These are phyloP conservation scores for Cercospora berteroae DNA, from an alignment of 2,329 filamentous ascomycete genomes.

Conservation along the genomic window DNA sequence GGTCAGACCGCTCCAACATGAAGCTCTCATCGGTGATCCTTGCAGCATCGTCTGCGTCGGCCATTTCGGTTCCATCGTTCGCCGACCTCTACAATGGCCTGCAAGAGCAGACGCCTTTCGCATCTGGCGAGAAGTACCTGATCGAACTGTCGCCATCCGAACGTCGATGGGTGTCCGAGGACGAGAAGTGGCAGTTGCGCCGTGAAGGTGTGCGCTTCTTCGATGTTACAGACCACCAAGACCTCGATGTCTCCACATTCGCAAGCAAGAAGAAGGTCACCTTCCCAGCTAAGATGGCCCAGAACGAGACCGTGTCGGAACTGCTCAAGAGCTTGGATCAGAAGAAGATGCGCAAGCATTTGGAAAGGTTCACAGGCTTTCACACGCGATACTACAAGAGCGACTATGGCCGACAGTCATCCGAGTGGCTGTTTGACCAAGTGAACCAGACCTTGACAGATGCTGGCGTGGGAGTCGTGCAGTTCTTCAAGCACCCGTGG, in stretches of 20 bases:
- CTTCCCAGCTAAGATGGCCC: constrained; percentile 65
- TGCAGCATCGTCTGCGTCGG: constrained; percentile 26
- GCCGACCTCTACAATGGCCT: constrained; percentile 24
- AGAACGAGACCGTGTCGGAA: constrained; percentile 65
- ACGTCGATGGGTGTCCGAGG: constrained; percentile 84
- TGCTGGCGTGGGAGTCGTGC: constrained; percentile 70
- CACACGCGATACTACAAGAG: constrained; percentile 82
- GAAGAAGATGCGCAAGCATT: constrained; percentile 70
- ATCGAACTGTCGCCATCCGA: constrained; percentile 83
- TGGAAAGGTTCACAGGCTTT: constrained; percentile 75
- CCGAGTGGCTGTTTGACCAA: constrained; percentile 77
- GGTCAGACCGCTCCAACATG: constrained; percentile 19
- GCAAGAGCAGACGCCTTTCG: constrained; percentile 32
- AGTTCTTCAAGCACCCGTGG: constrained; percentile 79
- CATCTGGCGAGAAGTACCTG: constrained; percentile 58
- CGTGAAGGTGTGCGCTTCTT: constrained; percentile 84
- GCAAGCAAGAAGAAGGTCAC: constrained; percentile 47
- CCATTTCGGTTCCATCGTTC: constrained; percentile 27
- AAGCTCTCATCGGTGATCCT: constrained; percentile 27
- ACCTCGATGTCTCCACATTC: constrained; percentile 5
- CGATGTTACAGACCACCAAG: constrained; percentile 72
- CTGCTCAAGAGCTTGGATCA: constrained; percentile 70
- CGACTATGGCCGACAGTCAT: constrained; percentile 75
- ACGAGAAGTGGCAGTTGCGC: constrained; percentile 89
- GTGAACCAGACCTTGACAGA: constrained; percentile 69